Conservation (phyloP, 169 alveolate species). For the Plasmodium fragile region DNA sequence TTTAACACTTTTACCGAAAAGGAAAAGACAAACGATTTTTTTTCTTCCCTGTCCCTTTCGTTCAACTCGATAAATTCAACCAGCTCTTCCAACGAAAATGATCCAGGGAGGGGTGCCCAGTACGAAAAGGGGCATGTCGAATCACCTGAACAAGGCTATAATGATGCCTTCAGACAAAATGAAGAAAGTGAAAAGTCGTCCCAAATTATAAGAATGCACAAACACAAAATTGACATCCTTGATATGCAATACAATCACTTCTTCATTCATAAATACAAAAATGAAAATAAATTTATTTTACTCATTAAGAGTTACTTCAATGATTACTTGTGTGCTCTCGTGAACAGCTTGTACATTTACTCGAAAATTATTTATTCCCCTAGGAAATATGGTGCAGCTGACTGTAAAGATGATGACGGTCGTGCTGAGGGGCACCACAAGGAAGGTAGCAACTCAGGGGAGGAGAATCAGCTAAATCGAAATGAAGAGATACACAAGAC, state of each 20-base stretch:
- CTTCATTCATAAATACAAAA: slow-evolving; percentile 60
- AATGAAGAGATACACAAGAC: not conserved
- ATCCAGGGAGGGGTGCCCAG: not conserved
- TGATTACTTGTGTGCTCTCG: slow-evolving; percentile 73
- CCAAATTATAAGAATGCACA: slow-evolving; percentile 62
- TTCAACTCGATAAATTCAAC: slow-evolving; percentile 39
- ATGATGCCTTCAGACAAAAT: not conserved
- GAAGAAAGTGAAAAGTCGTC: slow-evolving; percentile 21
- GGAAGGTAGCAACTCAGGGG: not conserved
- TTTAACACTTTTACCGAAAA: slow-evolving; percentile 33
- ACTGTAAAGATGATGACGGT: not conserved
- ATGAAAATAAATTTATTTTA: slow-evolving; percentile 56
- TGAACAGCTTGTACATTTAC: slow-evolving; percentile 62
- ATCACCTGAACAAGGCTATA: not conserved
- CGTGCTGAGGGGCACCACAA: not conserved
- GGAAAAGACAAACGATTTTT: slow-evolving; percentile 15
- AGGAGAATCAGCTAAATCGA: not conserved
- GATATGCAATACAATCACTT: slow-evolving; percentile 68
- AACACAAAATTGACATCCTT: slow-evolving; percentile 59
- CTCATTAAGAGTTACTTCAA: slow-evolving; percentile 69
- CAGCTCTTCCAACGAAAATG: not conserved
- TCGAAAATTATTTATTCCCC: slow-evolving; percentile 35
- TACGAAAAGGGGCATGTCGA: not conserved
- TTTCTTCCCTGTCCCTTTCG: slow-evolving; percentile 51
- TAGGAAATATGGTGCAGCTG: not conserved